These are phyloP conservation scores for Macaranga tanarius DNA, from an alignment of 441 rosid species.

Conservation along the genomic window DNA sequence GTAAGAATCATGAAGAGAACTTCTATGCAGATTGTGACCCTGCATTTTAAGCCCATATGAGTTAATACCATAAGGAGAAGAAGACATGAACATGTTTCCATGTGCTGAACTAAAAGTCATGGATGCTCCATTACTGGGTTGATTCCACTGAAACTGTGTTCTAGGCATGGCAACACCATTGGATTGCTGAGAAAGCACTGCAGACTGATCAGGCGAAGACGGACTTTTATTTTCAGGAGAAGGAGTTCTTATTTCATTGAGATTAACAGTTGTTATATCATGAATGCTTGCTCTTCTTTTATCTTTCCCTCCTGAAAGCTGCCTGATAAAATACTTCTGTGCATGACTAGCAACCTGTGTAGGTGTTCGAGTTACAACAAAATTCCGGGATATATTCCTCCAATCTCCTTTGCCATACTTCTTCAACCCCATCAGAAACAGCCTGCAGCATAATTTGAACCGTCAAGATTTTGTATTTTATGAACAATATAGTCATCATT, in stretches of 20 bases:
- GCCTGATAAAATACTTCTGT: slow-evolving; percentile 93
- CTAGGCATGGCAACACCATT: slow-evolving; percentile 33
- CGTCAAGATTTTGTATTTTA: background rate
- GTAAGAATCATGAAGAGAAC: slow-evolving; percentile 34
- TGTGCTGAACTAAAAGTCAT: slow-evolving; percentile 40
- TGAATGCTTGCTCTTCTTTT: slow-evolving; percentile 96
- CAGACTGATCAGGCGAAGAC: slow-evolving; percentile 43
- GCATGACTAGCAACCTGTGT: slow-evolving; percentile 99
- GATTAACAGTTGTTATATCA: slow-evolving; percentile 83
- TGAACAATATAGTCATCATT: background rate
- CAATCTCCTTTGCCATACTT: slow-evolving; percentile 98
- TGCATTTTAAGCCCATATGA: slow-evolving; percentile 44
- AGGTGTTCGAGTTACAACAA: slow-evolving; percentile 79
- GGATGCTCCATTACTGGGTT: slow-evolving; percentile 35
- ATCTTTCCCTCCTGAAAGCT: slow-evolving; percentile 90
- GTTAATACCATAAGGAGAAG: slow-evolving; percentile 40
- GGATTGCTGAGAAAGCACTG: slow-evolving; percentile 36
- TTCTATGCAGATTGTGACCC: slow-evolving; percentile 37
- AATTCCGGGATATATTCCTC: slow-evolving; percentile 91
- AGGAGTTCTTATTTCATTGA: slow-evolving; percentile 48
- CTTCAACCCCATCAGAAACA: slow-evolving; percentile 82
- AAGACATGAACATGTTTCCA: slow-evolving; percentile 39
- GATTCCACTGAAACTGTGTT: slow-evolving; percentile 56
- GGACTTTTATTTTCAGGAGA: slow-evolving; percentile 49
- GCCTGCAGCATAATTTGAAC: slow-evolving; percentile 46